A percentile compares a stretch with the other conserved stretches of the same genome.
phyloP scores from a whole-genome alignment of 1,139 yeast genomes.

The Nakaseomyces bracarensis region DNA sequence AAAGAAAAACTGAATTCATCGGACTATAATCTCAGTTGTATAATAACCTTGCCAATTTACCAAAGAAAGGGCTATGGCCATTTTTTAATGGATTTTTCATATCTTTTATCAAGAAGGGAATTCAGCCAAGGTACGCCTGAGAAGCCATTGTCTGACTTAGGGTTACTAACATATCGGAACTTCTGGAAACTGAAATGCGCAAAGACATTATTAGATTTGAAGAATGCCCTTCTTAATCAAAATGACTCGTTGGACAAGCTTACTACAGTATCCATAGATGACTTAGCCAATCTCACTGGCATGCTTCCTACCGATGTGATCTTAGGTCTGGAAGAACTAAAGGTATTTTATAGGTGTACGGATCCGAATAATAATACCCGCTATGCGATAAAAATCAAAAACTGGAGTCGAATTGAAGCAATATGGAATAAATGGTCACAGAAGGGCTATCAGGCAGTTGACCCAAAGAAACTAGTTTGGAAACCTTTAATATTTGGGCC shows the following conservation, averaged over 20 bases:
- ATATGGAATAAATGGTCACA: constrained; percentile 47
- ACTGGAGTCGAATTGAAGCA: constrained; percentile 36
- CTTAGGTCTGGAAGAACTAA: constrained; percentile 73
- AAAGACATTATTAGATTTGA: constrained; percentile 29
- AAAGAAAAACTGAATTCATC: constrained; percentile 74
- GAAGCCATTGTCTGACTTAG: constrained; percentile 83
- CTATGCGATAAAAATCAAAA: constrained; percentile 51
- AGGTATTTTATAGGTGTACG: constrained; percentile 37
- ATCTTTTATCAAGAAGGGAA: constrained; percentile 65
- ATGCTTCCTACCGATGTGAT: constrained; percentile 83
- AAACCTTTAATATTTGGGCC: constrained; percentile 78
- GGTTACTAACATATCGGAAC: constrained; percentile 73
- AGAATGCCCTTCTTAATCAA: constrained; percentile 12
- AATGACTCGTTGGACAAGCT: not conserved
- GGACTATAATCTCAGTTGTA: constrained; percentile 81
- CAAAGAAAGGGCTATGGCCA: constrained; percentile 89
- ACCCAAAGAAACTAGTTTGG: constrained; percentile 57
- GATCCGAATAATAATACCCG: constrained; percentile 28
- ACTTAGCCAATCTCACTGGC: constrained; percentile 63
- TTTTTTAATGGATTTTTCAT: constrained; percentile 81
- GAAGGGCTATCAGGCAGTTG: constrained; percentile 47
- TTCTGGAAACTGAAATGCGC: constrained; percentile 72
- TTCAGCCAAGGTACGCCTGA: constrained; percentile 87
- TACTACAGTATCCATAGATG: constrained; percentile 43
- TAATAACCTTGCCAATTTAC: constrained; percentile 77